These are phyloP conservation scores for Aeschynomene evenia DNA, from an alignment of 306 rosid species.

Conservation along the genomic window DNA sequence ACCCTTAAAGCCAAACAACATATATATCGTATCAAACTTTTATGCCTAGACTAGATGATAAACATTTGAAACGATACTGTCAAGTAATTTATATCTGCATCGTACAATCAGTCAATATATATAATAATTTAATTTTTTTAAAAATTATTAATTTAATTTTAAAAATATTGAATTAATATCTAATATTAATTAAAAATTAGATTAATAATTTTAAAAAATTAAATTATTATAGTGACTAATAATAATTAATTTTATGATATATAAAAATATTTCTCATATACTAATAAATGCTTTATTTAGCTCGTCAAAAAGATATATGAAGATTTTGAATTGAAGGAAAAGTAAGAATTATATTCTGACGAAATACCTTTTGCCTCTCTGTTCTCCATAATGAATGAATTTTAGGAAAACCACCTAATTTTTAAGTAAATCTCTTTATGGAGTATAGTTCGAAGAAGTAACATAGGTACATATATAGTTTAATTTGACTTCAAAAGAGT, in stretches of 20 bases:
- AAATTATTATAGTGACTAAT: too few relatives aligned
- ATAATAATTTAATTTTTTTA: too few relatives aligned
- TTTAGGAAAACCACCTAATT: neutral
- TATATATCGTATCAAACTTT: constrained; percentile 19
- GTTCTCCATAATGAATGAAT: neutral
- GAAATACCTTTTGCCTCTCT: neutral
- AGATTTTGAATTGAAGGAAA: neutral
- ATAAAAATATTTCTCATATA: too few relatives aligned
- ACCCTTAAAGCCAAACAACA: neutral
- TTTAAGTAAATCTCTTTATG: neutral
- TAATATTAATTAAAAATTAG: too few relatives aligned
- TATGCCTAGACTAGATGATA: neutral
- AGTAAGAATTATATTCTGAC: too few relatives aligned
- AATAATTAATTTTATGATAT: too few relatives aligned
- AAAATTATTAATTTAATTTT: too few relatives aligned
- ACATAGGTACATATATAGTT: too few relatives aligned
- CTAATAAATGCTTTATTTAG: neutral
- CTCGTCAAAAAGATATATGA: neutral
- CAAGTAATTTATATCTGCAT: too few relatives aligned
- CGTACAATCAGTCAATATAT: too few relatives aligned
- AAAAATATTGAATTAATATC: too few relatives aligned
- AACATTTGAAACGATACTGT: constrained; percentile 25
- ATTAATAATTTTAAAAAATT: too few relatives aligned
- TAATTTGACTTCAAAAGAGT: constrained; percentile 9
- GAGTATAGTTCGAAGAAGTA: neutral